Base-by-base conservation (phyloP, 2,329 filamentous ascomycete species). In the Colletotrichum aenigma region DNA sequence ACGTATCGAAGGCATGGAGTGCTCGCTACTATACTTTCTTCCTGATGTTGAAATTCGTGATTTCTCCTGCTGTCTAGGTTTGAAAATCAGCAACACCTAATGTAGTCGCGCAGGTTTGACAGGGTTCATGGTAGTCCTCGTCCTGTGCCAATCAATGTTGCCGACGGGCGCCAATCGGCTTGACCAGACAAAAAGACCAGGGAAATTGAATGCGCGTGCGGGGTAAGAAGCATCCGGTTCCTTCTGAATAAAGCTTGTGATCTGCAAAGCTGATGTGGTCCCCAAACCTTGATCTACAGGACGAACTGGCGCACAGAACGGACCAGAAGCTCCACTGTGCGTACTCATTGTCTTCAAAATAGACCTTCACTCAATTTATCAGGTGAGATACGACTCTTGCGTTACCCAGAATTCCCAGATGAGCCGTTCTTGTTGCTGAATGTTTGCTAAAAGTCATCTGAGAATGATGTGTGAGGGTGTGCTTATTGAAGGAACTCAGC, bases 381-480 rank as follows among this genome's bases (percentile, higher is more conserved):
- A 48, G 8, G 8, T 6, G 38, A 48, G 4, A 9, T 18, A 9
- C 8, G 4, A 5, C 6, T 38, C 7, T 43, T n/a, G 38, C 9
- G 8, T 43, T 3, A 1, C 4, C 2, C 1, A n/a, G 1, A 43
- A 6, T n/a, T 18, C 16, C 4, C 16, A 43, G 7, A 43, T n/a
- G 0, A 6, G 0, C 0, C 0, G 5, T 21, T 1, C 6, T 12
- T 9, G 15, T 48, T 48, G n/a, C 3, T 21, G n/a, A 13, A 48
- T 0, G 1, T 7, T 21, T 13, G 12, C 43, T 48, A 0, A 2
- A 12, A 48, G 0, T 13, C 10, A 9, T 21, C 6, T 21, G 4
- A 8, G 16, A 21, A 12, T 48, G 18, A 21, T 48, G 38, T 6
- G 8, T 18, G 36, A 43, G 8, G 4, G 8, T n/a, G 3, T 43